Base-by-base conservation (phyloP, 805 yeast genomes). In the Candida coleopterorum region DNA sequence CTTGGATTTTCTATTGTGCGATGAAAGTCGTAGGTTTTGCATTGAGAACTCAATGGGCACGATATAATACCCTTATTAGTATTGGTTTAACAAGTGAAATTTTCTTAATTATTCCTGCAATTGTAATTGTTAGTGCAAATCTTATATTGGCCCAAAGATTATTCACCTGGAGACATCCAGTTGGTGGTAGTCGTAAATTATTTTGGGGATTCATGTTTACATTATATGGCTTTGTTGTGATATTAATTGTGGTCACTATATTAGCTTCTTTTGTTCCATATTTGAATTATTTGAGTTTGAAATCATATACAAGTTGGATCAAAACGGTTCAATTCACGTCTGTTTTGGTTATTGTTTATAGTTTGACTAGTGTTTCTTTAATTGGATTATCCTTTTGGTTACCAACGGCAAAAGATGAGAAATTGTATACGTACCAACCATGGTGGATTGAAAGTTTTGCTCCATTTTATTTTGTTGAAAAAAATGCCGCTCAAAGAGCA, bases 101-200 rank as follows among this genome's bases (percentile, higher is more conserved):
- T 16, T 69, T 82, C 38, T 50, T 72, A 21, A 69, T 77, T 47
- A 62, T 79, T 6, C 77, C 85, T 4, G 66, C 74, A 14, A 72
- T 79, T 4, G 54, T 77, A 24, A 51, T 82, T 31, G 74, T 77
- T 16, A 68, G 81, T 2, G 67, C 76, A 47, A 79, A 78, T 51
- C 63, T 80, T 53, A 70, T 80, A 15, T 57, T 82, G 32, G 85
- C 85, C 4, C 87, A 81, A 55, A 73, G 89, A 57, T 62, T 82
- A 22, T 80, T 81, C 56, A 79, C 85, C 4, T 80, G 87, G 84
- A 68, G 81, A 53, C 88, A 83, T 53, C 89, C 90, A 10, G 77
- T 74, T 27, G 70, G 78, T 14, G 89, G 88, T 29, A 68, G 74
- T 18, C 54, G 71, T 22, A 60, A 56, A 39, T 40, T 63, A 22